Evolutionary conservation across 2,329 filamentous ascomycete genomes (phyloP).

Genomic region (Fusarium poae): DNA sequence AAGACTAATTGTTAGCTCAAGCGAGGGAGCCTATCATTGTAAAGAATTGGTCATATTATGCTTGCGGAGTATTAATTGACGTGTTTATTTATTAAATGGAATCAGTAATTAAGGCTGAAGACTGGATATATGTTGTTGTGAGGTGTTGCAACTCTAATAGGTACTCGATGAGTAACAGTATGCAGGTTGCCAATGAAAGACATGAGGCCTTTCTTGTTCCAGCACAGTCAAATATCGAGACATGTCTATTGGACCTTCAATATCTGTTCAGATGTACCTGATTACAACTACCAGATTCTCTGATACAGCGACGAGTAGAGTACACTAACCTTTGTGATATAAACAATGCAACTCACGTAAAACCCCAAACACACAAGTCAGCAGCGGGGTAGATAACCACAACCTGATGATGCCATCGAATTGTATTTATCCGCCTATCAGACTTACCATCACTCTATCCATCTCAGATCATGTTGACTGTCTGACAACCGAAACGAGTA

Average conservation of each 20-base stretch:
- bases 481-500: not conserved
- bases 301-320: not conserved
- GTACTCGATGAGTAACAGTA: too few relatives aligned
- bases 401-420: slow-evolving; percentile 6
- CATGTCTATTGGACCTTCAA: too few relatives aligned
- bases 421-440: slow-evolving; percentile 23
- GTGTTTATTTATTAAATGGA: too few relatives aligned
- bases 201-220: too few relatives aligned
- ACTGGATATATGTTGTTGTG: too few relatives aligned
- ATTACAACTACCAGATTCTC: not conserved
- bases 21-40: slow-evolving; percentile 9
- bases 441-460: too few relatives aligned
- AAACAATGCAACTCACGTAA: not conserved
- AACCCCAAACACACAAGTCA: not conserved
- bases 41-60: accelerated
- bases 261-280: too few relatives aligned
- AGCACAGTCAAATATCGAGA: too few relatives aligned
- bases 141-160: too few relatives aligned
- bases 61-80: not conserved
- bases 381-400: slow-evolving; percentile 10
- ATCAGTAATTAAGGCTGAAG: not conserved
- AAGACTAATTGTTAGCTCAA: not conserved
- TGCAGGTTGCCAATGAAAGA: too few relatives aligned
- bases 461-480: not conserved
- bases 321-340: not conserved